Percentiles rank a stretch among this genome's conserved stretches.
phyloP scores from a whole-genome alignment of 345 rosid species.

The Rhizophora apiculata region DNA sequence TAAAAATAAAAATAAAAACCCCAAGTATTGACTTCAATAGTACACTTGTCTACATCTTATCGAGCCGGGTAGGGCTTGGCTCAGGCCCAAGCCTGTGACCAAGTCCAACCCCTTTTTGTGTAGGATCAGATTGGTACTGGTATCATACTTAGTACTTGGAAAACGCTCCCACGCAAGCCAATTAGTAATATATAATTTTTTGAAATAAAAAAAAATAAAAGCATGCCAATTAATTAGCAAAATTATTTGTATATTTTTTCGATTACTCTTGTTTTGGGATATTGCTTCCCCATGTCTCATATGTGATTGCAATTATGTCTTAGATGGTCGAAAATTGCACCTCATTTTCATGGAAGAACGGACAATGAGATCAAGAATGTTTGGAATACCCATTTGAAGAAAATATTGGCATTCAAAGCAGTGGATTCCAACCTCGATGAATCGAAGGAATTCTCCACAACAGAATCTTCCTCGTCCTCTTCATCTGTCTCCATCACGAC shows the following conservation, averaged over 20 bases:
- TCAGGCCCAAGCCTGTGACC: no score
- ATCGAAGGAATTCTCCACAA: constrained; percentile 22
- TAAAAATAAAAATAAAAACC: no score
- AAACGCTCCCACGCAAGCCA: no score
- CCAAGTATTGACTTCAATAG: background rate
- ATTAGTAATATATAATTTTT: no score
- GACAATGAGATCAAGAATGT: constrained; percentile 94
- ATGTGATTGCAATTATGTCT: background rate
- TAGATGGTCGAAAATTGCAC: constrained; percentile 94
- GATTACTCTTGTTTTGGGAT: no score
- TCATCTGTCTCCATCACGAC: constrained; percentile 23
- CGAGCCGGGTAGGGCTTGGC: background rate
- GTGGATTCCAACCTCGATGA: constrained; percentile 14
- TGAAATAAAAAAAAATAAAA: no score
- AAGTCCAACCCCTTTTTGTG: no score
- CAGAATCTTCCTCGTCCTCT: constrained; percentile 19
- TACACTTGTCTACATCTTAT: background rate
- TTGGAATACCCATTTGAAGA: constrained; percentile 88
- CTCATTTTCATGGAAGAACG: constrained; percentile 76
- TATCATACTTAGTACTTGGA: no score
- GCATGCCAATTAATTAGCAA: no score
- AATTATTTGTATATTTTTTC: no score
- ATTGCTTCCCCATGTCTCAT: no score
- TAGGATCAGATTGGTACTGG: no score
- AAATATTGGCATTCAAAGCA: constrained; percentile 27